These are phyloP conservation scores for Corrigiola litoralis DNA, from an alignment of 179 eudicot species.

Conservation along the genomic window DNA sequence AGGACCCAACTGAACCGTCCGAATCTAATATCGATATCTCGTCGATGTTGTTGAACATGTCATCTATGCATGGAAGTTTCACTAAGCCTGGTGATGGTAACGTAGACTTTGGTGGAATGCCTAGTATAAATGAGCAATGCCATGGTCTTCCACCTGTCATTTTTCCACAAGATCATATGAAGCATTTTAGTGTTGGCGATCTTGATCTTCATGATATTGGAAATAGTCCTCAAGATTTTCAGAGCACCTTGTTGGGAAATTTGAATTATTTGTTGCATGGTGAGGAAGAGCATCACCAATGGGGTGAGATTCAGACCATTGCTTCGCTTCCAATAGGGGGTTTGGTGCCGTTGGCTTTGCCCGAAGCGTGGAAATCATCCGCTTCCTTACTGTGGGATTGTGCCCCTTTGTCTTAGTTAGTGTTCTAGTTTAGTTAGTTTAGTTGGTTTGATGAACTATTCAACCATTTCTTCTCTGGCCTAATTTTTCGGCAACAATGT, in stretches of 20 bases:
- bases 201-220: slow-evolving; percentile 2
- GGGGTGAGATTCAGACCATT: slow-evolving; percentile 2
- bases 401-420: slow-evolving; percentile 45
- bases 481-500: too few species aligned
- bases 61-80: slow-evolving; percentile 17
- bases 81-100: slow-evolving; percentile 7
- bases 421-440: slow-evolving; percentile 13
- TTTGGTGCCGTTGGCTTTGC: slow-evolving; percentile 24
- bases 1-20: slow-evolving; percentile 26
- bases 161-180: slow-evolving; percentile 4
- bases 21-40: slow-evolving; percentile 33
- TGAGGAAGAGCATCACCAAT: slow-evolving; percentile 1
- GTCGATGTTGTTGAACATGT: slow-evolving; percentile 39
- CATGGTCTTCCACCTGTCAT: not conserved
- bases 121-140: slow-evolving; percentile 15
- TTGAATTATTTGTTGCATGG: slow-evolving; percentile 21
- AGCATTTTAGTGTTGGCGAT: not conserved
- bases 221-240: slow-evolving; percentile 21
- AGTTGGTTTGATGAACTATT: too few species aligned
- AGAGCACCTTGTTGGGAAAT: slow-evolving; percentile 18
- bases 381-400: slow-evolving; percentile 51
- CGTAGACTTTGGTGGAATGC: slow-evolving; percentile 13
- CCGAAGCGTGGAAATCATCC: slow-evolving; percentile 44
- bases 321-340: slow-evolving; percentile 15
- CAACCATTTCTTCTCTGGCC: too few species aligned